Evolutionary conservation across 108 stramenopile genomes (phyloP).

Genomic region (Cyclostephanos invisitatus): DNA sequence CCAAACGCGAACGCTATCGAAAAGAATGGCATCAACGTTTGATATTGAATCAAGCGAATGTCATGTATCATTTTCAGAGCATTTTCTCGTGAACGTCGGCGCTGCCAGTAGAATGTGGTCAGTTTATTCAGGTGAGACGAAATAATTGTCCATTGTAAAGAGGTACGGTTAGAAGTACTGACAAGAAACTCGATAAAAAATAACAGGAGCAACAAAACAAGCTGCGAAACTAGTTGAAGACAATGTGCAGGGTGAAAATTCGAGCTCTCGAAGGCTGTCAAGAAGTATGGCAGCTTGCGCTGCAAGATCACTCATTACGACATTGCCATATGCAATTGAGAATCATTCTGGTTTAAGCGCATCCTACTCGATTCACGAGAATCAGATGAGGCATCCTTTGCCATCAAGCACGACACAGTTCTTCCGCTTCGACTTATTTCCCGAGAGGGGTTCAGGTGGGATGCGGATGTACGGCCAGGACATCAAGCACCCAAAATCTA

Average conservation of each 20-base stretch:
- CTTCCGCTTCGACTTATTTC: constrained; percentile 77
- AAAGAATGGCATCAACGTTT: constrained; percentile 63
- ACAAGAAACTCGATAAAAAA: neutral
- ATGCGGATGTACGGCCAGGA: constrained; percentile 83
- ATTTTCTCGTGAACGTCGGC: constrained; percentile 77
- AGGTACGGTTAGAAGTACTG: neutral
- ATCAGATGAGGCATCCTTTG: constrained; percentile 15
- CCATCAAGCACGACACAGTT: constrained; percentile 60
- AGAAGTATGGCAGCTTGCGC: constrained; percentile 67
- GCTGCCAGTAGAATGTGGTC: constrained; percentile 83
- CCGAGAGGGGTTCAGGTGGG: constrained; percentile 69
- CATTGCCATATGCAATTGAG: constrained; percentile 78
- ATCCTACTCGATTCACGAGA: constrained; percentile 48
- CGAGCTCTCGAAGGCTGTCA: constrained; percentile 13
- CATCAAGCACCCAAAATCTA: constrained; percentile 54
- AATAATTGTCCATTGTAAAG: neutral
- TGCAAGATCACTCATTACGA: constrained; percentile 70
- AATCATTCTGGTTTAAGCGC: constrained; percentile 74
- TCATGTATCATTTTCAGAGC: constrained; percentile 78
- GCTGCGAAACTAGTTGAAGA: constrained; percentile 41
- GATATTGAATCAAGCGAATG: constrained; percentile 82
- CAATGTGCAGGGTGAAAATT: constrained; percentile 15
- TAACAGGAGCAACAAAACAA: constrained; percentile 40
- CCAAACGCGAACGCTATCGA: constrained; percentile 51
- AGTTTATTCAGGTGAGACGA: constrained; percentile 58